Percentiles rank a stretch among this genome's conserved stretches.
Evolutionary conservation across 1,139 yeast species (phyloP).

Genomic region (Hanseniaspora sp.): DNA sequence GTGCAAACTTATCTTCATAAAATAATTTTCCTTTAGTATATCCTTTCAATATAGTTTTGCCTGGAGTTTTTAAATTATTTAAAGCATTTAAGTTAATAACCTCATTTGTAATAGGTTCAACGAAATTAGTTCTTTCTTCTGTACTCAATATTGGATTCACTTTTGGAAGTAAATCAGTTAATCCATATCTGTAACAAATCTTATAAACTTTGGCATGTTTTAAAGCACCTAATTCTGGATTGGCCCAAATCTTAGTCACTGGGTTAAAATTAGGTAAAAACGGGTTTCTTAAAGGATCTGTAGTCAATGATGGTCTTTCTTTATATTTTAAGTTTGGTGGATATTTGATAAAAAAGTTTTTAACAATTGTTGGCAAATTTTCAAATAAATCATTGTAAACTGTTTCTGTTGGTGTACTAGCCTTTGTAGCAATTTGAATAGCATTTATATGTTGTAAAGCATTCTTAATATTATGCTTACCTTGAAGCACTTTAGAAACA

Average conservation of each 20-base stretch:
- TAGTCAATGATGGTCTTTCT: conserved; percentile 50
- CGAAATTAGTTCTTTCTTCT: not conserved
- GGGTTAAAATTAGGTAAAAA: conserved; percentile 80
- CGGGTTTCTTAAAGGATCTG: conserved; percentile 70
- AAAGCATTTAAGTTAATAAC: not conserved
- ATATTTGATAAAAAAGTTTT: conserved; percentile 64
- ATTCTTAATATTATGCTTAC: conserved; percentile 4
- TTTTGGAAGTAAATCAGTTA: conserved; percentile 64
- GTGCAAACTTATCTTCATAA: conserved; percentile 65
- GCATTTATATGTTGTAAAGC: conserved; percentile 11
- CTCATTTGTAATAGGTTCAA: conserved; percentile 11
- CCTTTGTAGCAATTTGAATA: conserved; percentile 4
- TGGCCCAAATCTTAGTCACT: conserved; percentile 63
- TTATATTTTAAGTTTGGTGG: conserved; percentile 83
- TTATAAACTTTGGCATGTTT: conserved; percentile 79
- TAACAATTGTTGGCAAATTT: conserved; percentile 60
- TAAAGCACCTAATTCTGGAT: conserved; percentile 69
- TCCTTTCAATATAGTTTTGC: not conserved
- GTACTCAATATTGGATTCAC: not conserved
- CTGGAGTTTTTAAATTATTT: not conserved
- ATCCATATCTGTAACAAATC: conserved; percentile 70
- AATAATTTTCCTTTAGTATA: conserved; percentile 55
- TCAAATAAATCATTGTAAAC: conserved; percentile 31
- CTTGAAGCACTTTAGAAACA: not conserved
- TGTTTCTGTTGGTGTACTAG: not conserved